phyloP scores from a whole-genome alignment of 106 monocot species.

The Alisma plantagoaquatica region DNA sequence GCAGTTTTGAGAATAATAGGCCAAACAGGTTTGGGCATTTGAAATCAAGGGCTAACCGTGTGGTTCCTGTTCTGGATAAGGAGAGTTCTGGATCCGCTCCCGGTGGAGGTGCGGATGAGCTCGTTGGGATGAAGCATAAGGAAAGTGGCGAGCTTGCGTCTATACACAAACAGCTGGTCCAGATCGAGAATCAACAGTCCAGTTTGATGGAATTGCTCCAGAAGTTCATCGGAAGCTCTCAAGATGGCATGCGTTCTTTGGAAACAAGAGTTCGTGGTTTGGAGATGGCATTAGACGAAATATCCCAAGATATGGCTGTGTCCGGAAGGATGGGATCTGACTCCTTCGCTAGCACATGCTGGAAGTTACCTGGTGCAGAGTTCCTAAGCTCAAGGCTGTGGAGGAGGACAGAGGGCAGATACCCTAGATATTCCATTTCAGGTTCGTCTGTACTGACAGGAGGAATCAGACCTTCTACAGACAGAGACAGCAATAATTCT shows the following conservation, averaged over 20 bases:
- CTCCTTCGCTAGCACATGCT: constrained; percentile 35
- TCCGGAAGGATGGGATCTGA: constrained; percentile 24
- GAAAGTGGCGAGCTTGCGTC: constrained; percentile 43
- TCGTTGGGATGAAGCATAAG: constrained; percentile 20
- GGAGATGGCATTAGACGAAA: constrained; percentile 66
- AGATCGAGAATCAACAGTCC: constrained; percentile 92
- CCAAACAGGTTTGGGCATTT: constrained; percentile 13
- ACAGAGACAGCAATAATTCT: constrained; percentile 15
- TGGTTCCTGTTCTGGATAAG: constrained; percentile 43
- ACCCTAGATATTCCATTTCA: constrained; percentile 24
- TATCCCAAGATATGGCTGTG: constrained; percentile 53
- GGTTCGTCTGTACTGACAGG: constrained; percentile 3
- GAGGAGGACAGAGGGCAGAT: constrained; percentile 65
- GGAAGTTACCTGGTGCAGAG: constrained; percentile 65
- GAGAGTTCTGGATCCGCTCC: constrained; percentile 19
- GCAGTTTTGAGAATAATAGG: too few relatives aligned
- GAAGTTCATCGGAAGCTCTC: constrained; percentile 85
- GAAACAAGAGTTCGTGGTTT: constrained; percentile 78
- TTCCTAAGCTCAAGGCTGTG: constrained; percentile 76
- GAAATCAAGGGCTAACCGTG: constrained; percentile 30
- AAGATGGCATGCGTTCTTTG: constrained; percentile 65
- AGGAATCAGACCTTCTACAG: constrained; percentile 8
- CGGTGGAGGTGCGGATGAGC: constrained; percentile 14
- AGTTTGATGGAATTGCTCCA: constrained; percentile 78
- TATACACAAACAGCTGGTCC: constrained; percentile 76